Conservation (phyloP, 257 asterid species). For the Datura wrightii region DNA sequence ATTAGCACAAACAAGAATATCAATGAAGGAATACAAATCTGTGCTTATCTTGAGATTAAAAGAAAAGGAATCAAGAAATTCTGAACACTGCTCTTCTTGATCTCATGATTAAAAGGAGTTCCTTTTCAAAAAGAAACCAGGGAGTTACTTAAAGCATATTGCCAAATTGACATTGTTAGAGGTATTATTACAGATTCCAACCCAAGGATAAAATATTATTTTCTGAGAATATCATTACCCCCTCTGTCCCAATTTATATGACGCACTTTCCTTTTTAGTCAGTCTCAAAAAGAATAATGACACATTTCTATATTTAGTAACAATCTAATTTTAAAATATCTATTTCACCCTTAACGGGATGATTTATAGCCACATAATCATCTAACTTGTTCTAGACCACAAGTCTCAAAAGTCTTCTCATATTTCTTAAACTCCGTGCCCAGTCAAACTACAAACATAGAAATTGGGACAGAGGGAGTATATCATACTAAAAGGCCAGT, state of each 20-base stretch:
- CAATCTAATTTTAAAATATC: no score
- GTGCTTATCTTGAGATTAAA: neutral
- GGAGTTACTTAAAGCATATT: constrained; percentile 23
- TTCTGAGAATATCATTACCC: neutral
- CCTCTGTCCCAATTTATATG: no score
- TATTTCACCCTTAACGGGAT: no score
- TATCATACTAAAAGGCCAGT: constrained; percentile 3
- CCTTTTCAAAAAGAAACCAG: constrained; percentile 1
- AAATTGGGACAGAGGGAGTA: no score
- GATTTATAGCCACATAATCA: no score
- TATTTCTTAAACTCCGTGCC: no score
- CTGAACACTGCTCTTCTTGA: neutral
- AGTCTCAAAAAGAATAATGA: no score
- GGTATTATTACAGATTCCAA: constrained; percentile 7
- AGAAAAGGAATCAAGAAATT: neutral
- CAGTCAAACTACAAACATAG: no score
- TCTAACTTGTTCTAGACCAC: no score
- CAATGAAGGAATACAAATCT: neutral
- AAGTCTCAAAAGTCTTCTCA: no score
- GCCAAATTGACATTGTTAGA: constrained; percentile 17
- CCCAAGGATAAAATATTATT: constrained; percentile 16
- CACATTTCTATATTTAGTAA: no score
- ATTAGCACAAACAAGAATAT: neutral
- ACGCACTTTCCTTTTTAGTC: no score
- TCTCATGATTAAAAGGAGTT: constrained; percentile 19